These are phyloP conservation scores for Euphorbia celastroides DNA, from an alignment of 441 rosid genomes.

Conservation along the genomic window DNA sequence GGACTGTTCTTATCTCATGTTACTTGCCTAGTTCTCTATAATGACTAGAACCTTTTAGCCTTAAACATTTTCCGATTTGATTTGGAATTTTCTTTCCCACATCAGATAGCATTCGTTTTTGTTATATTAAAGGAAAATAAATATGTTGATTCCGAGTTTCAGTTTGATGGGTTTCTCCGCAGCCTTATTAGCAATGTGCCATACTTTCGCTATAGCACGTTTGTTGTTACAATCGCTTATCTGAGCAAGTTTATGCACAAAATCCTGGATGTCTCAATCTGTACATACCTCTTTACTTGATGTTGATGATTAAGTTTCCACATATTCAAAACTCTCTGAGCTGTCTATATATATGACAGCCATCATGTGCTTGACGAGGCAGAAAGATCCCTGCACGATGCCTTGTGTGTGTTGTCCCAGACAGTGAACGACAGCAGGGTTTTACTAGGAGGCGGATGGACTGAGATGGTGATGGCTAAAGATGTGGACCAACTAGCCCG, in stretches of 20 bases:
- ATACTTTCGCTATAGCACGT: too few relatives aligned
- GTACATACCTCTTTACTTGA: background rate
- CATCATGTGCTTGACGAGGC: constrained; percentile 97
- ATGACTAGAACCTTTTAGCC: too few relatives aligned
- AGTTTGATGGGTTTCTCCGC: background rate
- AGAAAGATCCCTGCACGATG: constrained; percentile 95
- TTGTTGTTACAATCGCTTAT: background rate
- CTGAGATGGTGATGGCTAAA: constrained; percentile 99
- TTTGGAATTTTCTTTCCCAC: too few relatives aligned
- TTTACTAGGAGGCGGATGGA: constrained; percentile 98
- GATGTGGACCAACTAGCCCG: constrained; percentile 91
- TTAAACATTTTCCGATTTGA: too few relatives aligned
- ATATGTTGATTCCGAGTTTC: too few relatives aligned
- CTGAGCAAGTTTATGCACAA: background rate
- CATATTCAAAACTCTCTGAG: background rate
- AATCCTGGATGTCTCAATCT: background rate
- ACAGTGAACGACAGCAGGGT: constrained; percentile 92
- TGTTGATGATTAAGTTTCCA: background rate
- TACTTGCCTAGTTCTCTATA: too few relatives aligned
- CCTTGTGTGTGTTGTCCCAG: constrained; percentile 92
- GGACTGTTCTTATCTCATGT: background rate
- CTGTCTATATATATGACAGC: constrained; percentile 37
- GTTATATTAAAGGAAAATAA: too few relatives aligned
- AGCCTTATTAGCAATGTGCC: background rate
- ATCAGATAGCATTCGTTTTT: background rate